phyloP scores from a whole-genome alignment of 306 rosid genomes.

The Macrotyloma uniflorum region DNA sequence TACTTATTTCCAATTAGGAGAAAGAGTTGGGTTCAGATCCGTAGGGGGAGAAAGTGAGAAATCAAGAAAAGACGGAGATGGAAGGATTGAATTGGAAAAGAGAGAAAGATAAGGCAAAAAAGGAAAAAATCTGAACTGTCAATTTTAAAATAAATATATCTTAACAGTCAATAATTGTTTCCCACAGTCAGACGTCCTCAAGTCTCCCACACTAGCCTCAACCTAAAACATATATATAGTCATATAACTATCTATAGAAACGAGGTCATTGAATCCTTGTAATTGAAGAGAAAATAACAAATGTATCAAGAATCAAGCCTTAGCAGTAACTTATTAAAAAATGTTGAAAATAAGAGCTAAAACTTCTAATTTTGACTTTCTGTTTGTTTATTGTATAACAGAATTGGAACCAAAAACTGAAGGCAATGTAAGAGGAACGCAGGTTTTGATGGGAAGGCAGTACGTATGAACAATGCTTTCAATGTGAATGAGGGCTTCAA shows the following conservation, averaged over 20 bases:
- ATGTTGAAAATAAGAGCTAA: background rate
- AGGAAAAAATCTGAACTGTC: background rate
- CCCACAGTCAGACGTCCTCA: no score
- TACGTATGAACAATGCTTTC: slow-evolving; percentile 10
- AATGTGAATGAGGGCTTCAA: background rate
- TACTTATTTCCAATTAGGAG: background rate
- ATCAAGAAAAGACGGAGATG: background rate
- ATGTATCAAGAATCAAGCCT: background rate
- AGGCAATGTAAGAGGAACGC: slow-evolving; percentile 17
- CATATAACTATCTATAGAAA: slow-evolving; percentile 11
- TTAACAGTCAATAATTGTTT: no score
- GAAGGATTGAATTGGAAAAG: background rate
- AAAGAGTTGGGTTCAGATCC: background rate
- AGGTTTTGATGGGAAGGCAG: slow-evolving; percentile 14
- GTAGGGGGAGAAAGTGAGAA: background rate
- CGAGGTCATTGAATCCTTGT: background rate
- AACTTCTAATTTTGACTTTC: background rate
- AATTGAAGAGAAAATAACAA: background rate
- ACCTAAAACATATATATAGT: background rate
- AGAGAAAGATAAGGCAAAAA: background rate
- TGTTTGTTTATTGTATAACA: slow-evolving; percentile 2
- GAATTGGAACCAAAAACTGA: background rate
- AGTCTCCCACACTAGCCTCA: no score
- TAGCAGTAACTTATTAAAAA: background rate
- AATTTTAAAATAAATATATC: background rate